A percentile compares a stretch with the other conserved stretches of the same genome.
Conservation (phyloP, 2,329 filamentous ascomycete species). For the Diaporthe batatas region DNA sequence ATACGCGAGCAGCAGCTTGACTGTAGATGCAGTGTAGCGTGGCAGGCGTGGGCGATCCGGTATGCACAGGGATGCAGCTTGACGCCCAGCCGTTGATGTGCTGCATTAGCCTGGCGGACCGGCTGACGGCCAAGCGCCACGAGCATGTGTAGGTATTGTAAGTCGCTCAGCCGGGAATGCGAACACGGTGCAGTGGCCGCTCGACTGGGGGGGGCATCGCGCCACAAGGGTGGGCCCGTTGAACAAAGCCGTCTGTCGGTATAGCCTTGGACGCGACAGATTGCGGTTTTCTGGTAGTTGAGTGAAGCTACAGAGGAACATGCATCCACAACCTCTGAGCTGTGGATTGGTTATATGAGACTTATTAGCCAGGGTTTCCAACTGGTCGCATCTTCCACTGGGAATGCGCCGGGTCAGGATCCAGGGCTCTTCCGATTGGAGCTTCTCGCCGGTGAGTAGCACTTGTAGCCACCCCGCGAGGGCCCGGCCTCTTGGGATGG, state of each 20-base stretch:
- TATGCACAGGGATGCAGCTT: conserved; percentile 28
- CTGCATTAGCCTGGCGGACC: conserved; percentile 20
- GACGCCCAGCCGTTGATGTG: conserved; percentile 32
- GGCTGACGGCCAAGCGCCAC: conserved; percentile 25
- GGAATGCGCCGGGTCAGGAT: conserved; percentile 17
- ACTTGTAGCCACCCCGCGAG: not conserved
- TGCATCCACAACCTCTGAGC: no score
- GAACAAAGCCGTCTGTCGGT: not conserved
- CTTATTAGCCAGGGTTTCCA: no score
- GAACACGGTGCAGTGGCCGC: not conserved
- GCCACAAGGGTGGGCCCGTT: not conserved
- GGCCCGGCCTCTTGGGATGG: conserved; percentile 22
- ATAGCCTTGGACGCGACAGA: not conserved
- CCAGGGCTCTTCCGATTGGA: conserved; percentile 33
- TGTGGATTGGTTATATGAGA: no score
- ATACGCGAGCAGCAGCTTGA: conserved; percentile 25
- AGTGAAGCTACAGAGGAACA: no score
- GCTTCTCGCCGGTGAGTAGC: conserved; percentile 3
- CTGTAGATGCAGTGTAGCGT: conserved; percentile 28
- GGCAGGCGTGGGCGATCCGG: conserved; percentile 1
- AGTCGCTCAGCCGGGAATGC: not conserved
- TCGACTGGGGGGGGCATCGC: not conserved
- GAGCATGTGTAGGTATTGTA: not conserved
- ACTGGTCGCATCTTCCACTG: not conserved
- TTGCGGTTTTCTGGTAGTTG: not conserved